Evolutionary conservation across 176 grass and related monocot species (phyloP).

Genomic region (Oryza coarctata): DNA sequence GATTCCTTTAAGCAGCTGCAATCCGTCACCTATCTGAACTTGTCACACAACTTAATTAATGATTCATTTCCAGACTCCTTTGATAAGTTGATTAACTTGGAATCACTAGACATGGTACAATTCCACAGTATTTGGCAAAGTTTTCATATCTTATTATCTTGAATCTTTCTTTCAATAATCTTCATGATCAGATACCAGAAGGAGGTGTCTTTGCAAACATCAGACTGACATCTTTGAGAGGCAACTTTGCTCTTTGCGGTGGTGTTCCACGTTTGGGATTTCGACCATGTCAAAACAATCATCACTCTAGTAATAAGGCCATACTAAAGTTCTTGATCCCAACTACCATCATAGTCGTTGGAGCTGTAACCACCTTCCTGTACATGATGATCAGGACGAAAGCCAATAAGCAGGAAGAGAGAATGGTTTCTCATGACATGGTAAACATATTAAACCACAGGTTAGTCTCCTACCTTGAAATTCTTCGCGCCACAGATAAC

Average conservation of each 20-base stretch:
- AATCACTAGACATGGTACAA: neutral
- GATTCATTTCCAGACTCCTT: neutral
- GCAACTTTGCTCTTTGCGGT: neutral
- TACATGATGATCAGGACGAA: neutral
- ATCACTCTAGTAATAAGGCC: neutral
- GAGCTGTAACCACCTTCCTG: neutral
- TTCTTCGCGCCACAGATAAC: constrained; percentile 4
- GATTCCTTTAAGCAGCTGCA: neutral
- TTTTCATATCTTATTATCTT: neutral
- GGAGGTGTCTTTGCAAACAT: constrained; percentile 4
- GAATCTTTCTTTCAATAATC: constrained; percentile 21
- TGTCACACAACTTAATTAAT: neutral
- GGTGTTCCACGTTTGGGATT: neutral
- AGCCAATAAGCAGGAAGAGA: neutral
- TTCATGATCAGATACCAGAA: neutral
- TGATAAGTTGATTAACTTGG: neutral
- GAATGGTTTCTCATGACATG: neutral
- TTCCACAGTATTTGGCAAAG: neutral
- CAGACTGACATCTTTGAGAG: neutral
- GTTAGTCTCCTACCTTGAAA: constrained; percentile 27
- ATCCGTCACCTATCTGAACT: neutral
- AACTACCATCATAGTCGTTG: neutral
- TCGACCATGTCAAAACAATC: neutral
- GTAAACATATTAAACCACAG: neutral
- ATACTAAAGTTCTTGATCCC: neutral